phyloP scores from a whole-genome alignment of 768 basidiomycete species.

The Lactarius sp. region DNA sequence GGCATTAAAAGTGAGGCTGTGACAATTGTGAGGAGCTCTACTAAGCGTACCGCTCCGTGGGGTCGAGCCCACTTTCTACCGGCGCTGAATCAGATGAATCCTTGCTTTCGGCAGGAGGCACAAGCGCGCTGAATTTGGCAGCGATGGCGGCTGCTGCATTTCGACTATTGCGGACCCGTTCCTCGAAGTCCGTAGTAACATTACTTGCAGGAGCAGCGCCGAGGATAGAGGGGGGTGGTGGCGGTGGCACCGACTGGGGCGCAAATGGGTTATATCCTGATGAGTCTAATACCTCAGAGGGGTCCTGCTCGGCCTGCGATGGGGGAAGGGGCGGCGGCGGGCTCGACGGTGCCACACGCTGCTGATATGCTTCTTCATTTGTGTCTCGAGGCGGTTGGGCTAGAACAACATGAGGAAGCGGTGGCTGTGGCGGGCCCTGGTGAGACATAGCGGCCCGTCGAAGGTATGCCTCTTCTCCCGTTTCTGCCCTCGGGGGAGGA shows the following conservation, averaged over 20 bases:
- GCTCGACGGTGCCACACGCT: conserved; percentile 28
- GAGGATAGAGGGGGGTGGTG: conserved; percentile 51
- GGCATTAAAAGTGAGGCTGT: not conserved
- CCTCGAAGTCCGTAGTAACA: conserved; percentile 44
- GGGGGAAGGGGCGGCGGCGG: conserved; percentile 31
- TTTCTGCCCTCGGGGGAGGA: conserved; percentile 1
- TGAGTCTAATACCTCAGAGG: conserved; percentile 39
- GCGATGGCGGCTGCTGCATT: conserved; percentile 82
- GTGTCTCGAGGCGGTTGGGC: conserved; percentile 24
- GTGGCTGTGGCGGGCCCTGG: not conserved
- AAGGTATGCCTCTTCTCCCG: conserved; percentile 21
- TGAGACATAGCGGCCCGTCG: conserved; percentile 14
- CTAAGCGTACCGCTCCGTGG: conserved; percentile 26
- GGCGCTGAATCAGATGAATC: conserved; percentile 31
- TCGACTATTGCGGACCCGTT: conserved; percentile 44
- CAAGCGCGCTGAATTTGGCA: conserved; percentile 62
- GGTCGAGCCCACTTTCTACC: conserved; percentile 33
- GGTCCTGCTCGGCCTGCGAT: not conserved
- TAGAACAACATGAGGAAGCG: conserved; percentile 7
- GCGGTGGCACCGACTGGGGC: conserved; percentile 49
- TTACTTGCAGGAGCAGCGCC: conserved; percentile 32
- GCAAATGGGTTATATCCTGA: conserved; percentile 70
- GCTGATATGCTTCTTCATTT: conserved; percentile 32
- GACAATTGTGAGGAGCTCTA: conserved; percentile 17
- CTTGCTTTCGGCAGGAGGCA: conserved; percentile 31